Percentiles rank a stretch among this genome's conserved stretches.
These are phyloP conservation scores for Homolaphlyctis polyrhiza DNA, from an alignment of 371 early-diverging fungal genomes.

Conservation along the genomic window DNA sequence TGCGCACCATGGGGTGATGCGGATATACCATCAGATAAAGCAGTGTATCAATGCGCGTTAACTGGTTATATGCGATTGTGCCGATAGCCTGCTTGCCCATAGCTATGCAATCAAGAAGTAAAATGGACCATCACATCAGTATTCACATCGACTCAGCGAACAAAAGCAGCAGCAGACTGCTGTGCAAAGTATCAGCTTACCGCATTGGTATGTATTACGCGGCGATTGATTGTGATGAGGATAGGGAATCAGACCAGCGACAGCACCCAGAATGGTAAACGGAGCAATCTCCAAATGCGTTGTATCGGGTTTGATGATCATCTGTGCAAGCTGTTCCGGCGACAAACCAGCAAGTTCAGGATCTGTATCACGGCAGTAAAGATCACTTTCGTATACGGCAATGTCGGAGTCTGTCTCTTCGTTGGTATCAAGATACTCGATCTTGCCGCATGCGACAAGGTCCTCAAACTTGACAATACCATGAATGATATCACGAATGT, in stretches of 20 bases:
- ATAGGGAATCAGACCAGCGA: conserved; percentile 99
- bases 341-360: neutral
- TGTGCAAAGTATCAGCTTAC: neutral
- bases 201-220: conserved; percentile 88
- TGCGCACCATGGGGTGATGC: conserved; percentile 98
- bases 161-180: neutral
- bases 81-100: conserved; percentile 99
- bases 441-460: conserved; percentile 86
- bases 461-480: conserved; percentile 81
- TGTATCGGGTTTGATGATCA: conserved; percentile 52
- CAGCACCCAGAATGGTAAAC: conserved; percentile 93
- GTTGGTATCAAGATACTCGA: conserved; percentile 99
- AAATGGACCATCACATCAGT: no score
- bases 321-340: neutral
- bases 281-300: conserved; percentile 99
- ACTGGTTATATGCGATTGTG: conserved; percentile 92
- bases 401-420: conserved; percentile 97
- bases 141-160: no score
- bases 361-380: neutral
- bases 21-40: conserved; percentile 95
- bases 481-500: conserved; percentile 61
- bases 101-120: no score
- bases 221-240: conserved; percentile 99
- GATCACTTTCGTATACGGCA: conserved; percentile 69
- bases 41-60: conserved; percentile 95